Evolutionary conservation across 2,329 filamentous ascomycete genomes (phyloP).

Genomic region (Cladosporium cucumerinum): DNA sequence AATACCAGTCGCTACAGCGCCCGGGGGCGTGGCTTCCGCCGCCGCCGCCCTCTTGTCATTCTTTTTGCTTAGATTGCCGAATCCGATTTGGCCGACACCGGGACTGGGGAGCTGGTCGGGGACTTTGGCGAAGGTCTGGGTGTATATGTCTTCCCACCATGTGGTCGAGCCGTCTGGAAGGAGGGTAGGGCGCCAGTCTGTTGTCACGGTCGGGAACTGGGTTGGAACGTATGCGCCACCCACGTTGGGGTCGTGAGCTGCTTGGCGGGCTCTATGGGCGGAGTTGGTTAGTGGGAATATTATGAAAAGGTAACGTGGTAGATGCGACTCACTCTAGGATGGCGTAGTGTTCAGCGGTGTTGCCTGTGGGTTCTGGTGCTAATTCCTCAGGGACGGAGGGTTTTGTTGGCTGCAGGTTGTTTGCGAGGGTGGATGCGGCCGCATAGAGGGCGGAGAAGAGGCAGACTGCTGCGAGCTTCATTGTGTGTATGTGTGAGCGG

Average conservation of each 20-base stretch:
- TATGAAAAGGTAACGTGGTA: background rate
- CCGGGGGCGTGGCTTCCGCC: constrained; percentile 4
- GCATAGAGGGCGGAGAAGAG: constrained; percentile 12
- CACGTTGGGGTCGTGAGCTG: constrained; percentile 17
- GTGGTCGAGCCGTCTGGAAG: constrained; percentile 21
- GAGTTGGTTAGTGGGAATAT: background rate
- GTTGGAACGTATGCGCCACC: constrained; percentile 8
- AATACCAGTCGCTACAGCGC: constrained; percentile 22
- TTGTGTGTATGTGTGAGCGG: background rate
- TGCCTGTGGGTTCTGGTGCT: constrained; percentile 8
- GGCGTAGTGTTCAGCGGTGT: background rate
- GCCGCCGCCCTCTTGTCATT: constrained; percentile 7
- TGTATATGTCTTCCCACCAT: constrained; percentile 29
- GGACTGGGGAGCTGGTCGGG: constrained; percentile 30
- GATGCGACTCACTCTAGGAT: constrained; percentile 7
- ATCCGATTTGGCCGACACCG: constrained; percentile 27
- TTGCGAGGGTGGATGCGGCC: constrained; percentile 6
- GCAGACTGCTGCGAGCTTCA: constrained; percentile 10
- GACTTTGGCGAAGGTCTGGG: constrained; percentile 31
- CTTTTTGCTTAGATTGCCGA: constrained; percentile 24
- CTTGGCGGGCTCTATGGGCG: constrained; percentile 24
- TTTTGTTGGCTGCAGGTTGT: background rate
- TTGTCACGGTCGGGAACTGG: constrained; percentile 26
- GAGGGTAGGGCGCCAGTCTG: constrained; percentile 23
- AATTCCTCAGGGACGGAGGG: background rate